Percentiles rank a stretch among this genome's conserved stretches.
Conservation (phyloP, 2,329 filamentous ascomycete genomes). For the Sporothrix euskadiensis region DNA sequence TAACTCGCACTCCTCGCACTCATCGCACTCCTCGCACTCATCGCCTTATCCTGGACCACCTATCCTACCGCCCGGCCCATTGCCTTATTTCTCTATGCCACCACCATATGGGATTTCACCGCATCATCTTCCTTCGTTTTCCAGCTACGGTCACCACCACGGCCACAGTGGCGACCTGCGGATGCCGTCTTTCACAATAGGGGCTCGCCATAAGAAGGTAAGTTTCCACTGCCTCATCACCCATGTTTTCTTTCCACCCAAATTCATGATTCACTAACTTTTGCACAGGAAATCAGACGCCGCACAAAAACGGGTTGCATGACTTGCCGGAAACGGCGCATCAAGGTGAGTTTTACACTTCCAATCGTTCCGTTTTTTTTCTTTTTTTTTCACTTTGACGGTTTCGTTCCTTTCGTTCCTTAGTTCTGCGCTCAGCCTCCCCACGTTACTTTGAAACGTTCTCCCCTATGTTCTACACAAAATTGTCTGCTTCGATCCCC, state of each 20-base stretch:
- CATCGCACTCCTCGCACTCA: constrained; percentile 29
- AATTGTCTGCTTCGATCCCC: background rate
- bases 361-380: background rate
- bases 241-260: background rate
- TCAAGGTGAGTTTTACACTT: constrained; percentile 51
- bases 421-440: no score
- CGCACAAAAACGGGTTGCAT: constrained; percentile 64
- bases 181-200: constrained; percentile 25
- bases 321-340: constrained; percentile 62
- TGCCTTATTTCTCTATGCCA: constrained; percentile 49
- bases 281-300: constrained; percentile 59
- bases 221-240: background rate
- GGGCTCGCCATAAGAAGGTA: constrained; percentile 58
- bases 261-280: background rate
- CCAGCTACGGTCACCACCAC: constrained; percentile 36
- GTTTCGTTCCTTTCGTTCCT: background rate
- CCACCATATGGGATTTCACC: constrained; percentile 49
- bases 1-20: constrained; percentile 30
- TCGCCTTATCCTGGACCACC: constrained; percentile 26
- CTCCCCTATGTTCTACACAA: background rate
- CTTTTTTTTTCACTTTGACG: background rate
- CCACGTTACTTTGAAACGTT: background rate
- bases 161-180: constrained; percentile 15
- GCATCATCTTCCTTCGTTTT: constrained; percentile 49
- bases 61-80: constrained; percentile 39